Conservation (phyloP, 805 yeast genomes). For the Hanseniaspora nectarophila region DNA sequence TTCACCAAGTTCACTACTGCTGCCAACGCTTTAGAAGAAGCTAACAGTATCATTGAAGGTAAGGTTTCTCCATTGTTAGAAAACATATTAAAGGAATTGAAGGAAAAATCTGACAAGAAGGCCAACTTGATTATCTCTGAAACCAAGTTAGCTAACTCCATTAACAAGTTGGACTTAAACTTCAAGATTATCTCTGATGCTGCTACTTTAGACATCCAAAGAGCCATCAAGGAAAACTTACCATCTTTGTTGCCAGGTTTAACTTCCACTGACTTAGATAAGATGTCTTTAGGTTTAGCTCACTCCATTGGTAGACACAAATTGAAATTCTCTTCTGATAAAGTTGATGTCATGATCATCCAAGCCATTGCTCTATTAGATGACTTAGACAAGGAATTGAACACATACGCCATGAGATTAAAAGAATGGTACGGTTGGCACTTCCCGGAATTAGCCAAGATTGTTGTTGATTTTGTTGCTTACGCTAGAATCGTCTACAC, state of each 20-base stretch:
- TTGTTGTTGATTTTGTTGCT: constrained; percentile 89
- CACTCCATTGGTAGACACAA: constrained; percentile 98
- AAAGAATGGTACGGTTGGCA: constrained; percentile 99
- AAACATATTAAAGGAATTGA: constrained; percentile 51
- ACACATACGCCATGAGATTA: constrained; percentile 97
- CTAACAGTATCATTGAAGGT: constrained; percentile 84
- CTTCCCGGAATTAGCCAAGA: constrained; percentile 97
- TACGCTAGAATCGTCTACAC: constrained; percentile 85
- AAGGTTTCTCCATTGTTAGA: constrained; percentile 78
- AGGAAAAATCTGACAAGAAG: constrained; percentile 64
- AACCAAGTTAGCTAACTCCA: constrained; percentile 89
- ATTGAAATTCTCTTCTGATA: constrained; percentile 93
- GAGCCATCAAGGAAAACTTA: constrained; percentile 88
- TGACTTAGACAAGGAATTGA: constrained; percentile 92
- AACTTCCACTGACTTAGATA: constrained; percentile 67
- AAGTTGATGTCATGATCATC: constrained; percentile 97
- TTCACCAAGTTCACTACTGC: constrained; percentile 92
- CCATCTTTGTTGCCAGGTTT: constrained; percentile 93
- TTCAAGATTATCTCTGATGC: constrained; percentile 87
- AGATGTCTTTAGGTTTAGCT: constrained; percentile 96
- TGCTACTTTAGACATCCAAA: constrained; percentile 82
- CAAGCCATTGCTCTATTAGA: constrained; percentile 96
- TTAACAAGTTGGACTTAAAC: constrained; percentile 84
- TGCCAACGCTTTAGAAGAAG: constrained; percentile 91
- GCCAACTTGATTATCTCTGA: constrained; percentile 84